Evolutionary conservation across 2,329 filamentous ascomycete species (phyloP).

Genomic region (Fusarium subglutinans): DNA sequence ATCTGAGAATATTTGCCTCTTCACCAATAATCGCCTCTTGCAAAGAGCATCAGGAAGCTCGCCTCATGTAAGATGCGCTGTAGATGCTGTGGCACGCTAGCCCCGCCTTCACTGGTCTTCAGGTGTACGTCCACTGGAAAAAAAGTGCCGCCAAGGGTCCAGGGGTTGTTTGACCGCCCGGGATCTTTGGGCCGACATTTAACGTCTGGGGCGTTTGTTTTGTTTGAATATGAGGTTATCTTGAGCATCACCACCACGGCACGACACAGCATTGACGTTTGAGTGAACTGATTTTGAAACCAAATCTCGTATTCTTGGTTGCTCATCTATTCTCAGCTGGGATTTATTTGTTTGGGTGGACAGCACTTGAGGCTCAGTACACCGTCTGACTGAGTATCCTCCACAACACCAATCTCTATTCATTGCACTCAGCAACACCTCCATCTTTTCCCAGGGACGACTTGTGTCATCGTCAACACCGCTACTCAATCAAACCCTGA

Average conservation of each 20-base stretch:
- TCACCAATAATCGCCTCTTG: background rate
- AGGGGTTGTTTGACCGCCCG: slow-evolving; percentile 38
- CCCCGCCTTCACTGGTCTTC: slow-evolving; percentile 13
- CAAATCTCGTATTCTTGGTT: background rate
- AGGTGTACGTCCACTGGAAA: slow-evolving; percentile 16
- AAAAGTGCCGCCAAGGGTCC: slow-evolving; percentile 4
- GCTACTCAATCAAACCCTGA: background rate
- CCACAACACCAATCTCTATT: background rate
- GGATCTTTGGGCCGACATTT: slow-evolving; percentile 35
- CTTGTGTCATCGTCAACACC: slow-evolving; percentile 1
- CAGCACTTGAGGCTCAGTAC: slow-evolving; percentile 1
- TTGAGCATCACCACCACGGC: background rate
- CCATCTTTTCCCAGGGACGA: background rate
- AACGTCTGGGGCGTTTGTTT: slow-evolving; percentile 23
- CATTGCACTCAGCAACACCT: background rate
- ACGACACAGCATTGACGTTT: background rate
- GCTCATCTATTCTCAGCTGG: background rate
- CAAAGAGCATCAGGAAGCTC: background rate
- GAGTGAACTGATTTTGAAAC: background rate
- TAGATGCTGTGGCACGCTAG: slow-evolving; percentile 15
- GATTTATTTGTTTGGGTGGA: background rate
- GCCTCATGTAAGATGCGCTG: slow-evolving; percentile 31
- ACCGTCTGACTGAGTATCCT: background rate
- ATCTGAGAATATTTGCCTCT: background rate
- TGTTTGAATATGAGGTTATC: slow-evolving; percentile 29